Conservation (phyloP, 768 basidiomycete genomes). For the Austroboletus eburneus region DNA sequence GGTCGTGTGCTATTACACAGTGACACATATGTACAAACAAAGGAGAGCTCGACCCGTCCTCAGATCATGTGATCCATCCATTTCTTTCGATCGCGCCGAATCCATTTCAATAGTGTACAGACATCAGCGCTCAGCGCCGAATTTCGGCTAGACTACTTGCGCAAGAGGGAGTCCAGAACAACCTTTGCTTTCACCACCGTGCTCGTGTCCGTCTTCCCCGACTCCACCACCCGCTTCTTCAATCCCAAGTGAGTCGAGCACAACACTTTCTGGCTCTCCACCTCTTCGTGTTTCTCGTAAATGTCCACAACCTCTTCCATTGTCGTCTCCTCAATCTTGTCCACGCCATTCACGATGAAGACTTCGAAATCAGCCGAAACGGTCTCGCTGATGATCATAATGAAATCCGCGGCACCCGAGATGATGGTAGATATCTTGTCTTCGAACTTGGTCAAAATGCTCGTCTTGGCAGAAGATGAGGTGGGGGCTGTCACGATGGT, state of each 20-base stretch:
- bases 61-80: too few relatives aligned
- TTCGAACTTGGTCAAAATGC: neutral
- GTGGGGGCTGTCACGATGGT: constrained; percentile 4
- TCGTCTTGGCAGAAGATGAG: neutral
- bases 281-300: neutral
- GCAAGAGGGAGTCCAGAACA: constrained; percentile 11
- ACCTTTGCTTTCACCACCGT: constrained; percentile 9
- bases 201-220: neutral
- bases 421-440: constrained; percentile 7
- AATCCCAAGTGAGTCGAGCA: constrained; percentile 13
- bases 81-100: too few relatives aligned
- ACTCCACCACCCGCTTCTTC: constrained; percentile 5
- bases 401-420: constrained; percentile 1
- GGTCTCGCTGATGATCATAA: constrained; percentile 7
- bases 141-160: neutral
- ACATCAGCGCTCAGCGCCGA: too few relatives aligned
- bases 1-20: too few relatives aligned
- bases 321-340: constrained; percentile 2
- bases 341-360: neutral
- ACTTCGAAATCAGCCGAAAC: constrained; percentile 9
- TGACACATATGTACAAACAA: too few relatives aligned
- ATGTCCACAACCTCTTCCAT: constrained; percentile 11
- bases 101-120: too few relatives aligned
- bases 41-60: too few relatives aligned
- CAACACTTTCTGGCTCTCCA: constrained; percentile 4